phyloP scores from a whole-genome alignment of 768 basidiomycete genomes.

The Suillus alpinus region DNA sequence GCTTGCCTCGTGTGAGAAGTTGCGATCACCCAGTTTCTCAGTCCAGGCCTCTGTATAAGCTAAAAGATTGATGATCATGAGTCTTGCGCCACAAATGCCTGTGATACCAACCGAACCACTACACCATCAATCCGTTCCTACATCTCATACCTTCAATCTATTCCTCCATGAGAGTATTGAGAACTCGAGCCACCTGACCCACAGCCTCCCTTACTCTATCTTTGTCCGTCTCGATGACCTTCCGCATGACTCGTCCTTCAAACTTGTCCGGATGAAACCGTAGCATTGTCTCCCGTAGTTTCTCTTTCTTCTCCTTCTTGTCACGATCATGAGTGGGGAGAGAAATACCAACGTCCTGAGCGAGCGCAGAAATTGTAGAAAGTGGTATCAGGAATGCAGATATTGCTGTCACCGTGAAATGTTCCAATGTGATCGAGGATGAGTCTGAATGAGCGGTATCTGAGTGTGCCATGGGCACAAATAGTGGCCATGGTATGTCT shows the following conservation, averaged over 20 bases:
- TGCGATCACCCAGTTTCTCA: background rate
- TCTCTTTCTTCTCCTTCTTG: conserved; percentile 56
- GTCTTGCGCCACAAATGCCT: background rate
- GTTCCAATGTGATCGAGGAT: conserved; percentile 32
- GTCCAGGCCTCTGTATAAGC: background rate
- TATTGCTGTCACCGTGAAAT: conserved; percentile 55
- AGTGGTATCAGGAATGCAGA: conserved; percentile 52
- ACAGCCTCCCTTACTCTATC: conserved; percentile 56
- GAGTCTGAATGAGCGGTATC: conserved; percentile 15
- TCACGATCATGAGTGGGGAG: conserved; percentile 22
- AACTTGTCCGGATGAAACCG: conserved; percentile 85
- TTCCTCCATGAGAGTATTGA: conserved; percentile 53
- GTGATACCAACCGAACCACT: background rate
- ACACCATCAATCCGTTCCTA: conserved; percentile 10
- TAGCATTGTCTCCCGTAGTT: conserved; percentile 62
- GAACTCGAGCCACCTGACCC: conserved; percentile 57
- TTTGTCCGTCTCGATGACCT: conserved; percentile 44
- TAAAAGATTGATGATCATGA: background rate
- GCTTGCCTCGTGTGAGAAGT: background rate
- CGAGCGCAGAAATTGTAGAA: background rate
- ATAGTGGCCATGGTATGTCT: conserved; percentile 77
- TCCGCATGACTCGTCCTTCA: conserved; percentile 65
- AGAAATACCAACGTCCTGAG: conserved; percentile 1
- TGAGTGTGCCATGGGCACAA: conserved; percentile 26
- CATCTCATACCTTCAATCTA: conserved; percentile 30